Base-by-base conservation (phyloP, 805 yeast species). In the Candida lessepsii region DNA sequence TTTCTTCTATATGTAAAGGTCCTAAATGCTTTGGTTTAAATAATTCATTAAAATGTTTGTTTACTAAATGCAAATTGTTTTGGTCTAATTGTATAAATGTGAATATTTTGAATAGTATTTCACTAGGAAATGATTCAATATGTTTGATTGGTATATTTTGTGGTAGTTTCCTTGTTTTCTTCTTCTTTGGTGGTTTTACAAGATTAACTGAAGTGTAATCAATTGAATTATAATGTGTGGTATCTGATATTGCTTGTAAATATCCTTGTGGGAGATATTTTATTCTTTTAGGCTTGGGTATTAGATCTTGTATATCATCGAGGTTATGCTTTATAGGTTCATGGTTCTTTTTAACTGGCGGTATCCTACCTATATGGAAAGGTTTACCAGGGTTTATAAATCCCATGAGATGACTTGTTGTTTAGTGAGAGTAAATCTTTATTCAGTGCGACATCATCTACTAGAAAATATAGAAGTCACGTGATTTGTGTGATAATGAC, bases 381-480 rank as follows among this genome's bases (percentile, higher is more conserved):
- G 24, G 21, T 31, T 15, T 36, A 14, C 50, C 50, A 33, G 41
- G 37, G 7, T 37, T 29, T 18, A 47, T 37, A 20, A 47, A 47
- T 4, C 50, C 50, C 50, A 47, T 46, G 35, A 31, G 37, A 39
- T 25, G 29, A 31, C 20, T 18, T 26, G 5, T 15, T 17, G 11
- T 16, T 30, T 10, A 16, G 21, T 13, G 32, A 29, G 28, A 25
- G 6, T 8, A 7, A 8, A 10, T 25, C 14, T 5, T 25, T n/a
- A 10, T 25, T 8, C 28, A n/a, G n/a, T n/a, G n/a, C n/a, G n/a
- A n/a, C n/a, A n/a, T n/a, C n/a, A n/a, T n/a, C n/a, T n/a, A n/a
- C n/a, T n/a, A n/a, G n/a, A n/a, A n/a, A n/a, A n/a, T n/a, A n/a
- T n/a, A n/a, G n/a, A n/a, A n/a, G n/a, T n/a, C n/a, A n/a, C n/a